Evolutionary conservation across 139 green algal genomes (phyloP).

Genomic region (Pseudopediastrum boryanum): DNA sequence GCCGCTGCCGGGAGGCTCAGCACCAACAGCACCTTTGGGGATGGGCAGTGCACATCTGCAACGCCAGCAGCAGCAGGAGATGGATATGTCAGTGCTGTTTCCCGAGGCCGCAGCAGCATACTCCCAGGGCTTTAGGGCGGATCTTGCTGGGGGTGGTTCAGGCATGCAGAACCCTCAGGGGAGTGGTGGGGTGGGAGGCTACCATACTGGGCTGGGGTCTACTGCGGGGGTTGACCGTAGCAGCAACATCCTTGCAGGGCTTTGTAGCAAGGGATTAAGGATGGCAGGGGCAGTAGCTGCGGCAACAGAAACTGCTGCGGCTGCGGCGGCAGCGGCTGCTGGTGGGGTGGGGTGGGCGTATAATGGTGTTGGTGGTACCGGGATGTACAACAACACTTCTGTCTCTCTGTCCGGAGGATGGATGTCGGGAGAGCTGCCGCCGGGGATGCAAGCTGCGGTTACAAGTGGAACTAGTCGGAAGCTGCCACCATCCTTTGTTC

Average conservation of each 20-base stretch:
- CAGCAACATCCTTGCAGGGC: background rate
- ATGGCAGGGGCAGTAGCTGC: background rate
- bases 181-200: background rate
- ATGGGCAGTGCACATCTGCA: background rate
- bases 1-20: background rate
- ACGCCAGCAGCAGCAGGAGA: constrained; percentile 21
- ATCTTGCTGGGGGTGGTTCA: background rate
- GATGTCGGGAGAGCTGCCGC: no score
- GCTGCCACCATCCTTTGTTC: background rate
- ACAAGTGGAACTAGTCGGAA: background rate
- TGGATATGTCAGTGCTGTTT: background rate
- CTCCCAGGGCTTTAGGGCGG: background rate
- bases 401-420: no score
- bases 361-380: background rate
- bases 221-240: background rate
- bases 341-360: background rate
- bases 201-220: background rate
- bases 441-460: background rate
- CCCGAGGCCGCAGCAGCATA: background rate
- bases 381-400: no score
- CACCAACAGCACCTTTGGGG: background rate
- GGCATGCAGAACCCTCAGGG: background rate
- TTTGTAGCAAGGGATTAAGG: background rate
- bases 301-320: background rate
- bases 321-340: background rate